These are phyloP conservation scores for Dimocarpus longan DNA, from an alignment of 345 rosid genomes.

Conservation along the genomic window DNA sequence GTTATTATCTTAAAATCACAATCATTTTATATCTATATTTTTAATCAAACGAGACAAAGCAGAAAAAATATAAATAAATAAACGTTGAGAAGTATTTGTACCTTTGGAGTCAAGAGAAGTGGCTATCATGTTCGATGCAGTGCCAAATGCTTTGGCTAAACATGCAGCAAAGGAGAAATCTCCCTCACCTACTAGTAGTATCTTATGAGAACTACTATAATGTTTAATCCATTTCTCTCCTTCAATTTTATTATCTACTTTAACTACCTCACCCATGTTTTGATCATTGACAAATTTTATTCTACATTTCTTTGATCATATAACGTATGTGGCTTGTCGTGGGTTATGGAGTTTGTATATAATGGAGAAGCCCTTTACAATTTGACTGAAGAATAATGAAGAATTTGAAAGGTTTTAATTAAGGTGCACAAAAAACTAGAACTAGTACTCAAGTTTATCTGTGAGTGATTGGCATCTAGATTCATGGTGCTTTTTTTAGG, in stretches of 20 bases:
- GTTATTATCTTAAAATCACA: too few relatives aligned
- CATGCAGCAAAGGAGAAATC: constrained; percentile 55
- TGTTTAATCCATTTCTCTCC: constrained; percentile 40
- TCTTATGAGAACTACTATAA: constrained; percentile 38
- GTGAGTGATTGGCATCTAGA: too few relatives aligned
- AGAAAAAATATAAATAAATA: background rate
- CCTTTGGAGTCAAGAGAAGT: constrained; percentile 48
- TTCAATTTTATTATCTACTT: background rate
- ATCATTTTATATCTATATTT: background rate
- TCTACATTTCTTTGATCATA: too few relatives aligned
- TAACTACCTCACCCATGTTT: background rate
- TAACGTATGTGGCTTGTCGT: too few relatives aligned
- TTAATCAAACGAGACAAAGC: background rate
- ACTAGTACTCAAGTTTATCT: too few relatives aligned
- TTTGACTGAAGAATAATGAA: too few relatives aligned
- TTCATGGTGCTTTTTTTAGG: too few relatives aligned
- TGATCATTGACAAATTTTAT: too few relatives aligned
- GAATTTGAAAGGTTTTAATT: too few relatives aligned
- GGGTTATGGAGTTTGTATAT: too few relatives aligned
- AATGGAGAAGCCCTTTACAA: too few relatives aligned
- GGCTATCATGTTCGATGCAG: constrained; percentile 47
- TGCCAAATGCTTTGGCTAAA: constrained; percentile 54
- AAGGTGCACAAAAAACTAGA: too few relatives aligned
- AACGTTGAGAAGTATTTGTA: background rate
- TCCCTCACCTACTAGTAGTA: constrained; percentile 62